phyloP scores from a whole-genome alignment of 495 filamentous ascomycete genomes.

The Daldinia concentrica region DNA sequence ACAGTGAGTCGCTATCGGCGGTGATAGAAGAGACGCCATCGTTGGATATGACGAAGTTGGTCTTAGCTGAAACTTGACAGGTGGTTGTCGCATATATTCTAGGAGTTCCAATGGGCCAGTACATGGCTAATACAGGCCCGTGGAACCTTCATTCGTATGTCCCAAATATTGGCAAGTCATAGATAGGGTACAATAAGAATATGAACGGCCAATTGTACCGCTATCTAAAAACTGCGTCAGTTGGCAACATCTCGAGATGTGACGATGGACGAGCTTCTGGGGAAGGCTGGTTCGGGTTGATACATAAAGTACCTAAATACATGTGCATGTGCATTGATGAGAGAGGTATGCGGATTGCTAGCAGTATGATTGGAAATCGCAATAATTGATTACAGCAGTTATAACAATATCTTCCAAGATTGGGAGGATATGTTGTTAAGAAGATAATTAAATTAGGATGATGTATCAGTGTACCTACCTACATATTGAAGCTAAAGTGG shows the following conservation, averaged over 20 bases:
- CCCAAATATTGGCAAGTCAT: constrained; percentile 22
- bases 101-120: constrained; percentile 95
- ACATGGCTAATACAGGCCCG: constrained; percentile 71
- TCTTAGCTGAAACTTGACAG: constrained; percentile 61
- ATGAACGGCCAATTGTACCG: constrained; percentile 33
- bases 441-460: not conserved
- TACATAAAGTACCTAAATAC: not conserved
- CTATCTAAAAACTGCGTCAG: constrained; percentile 20
- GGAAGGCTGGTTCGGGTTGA: not conserved
- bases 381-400: not conserved
- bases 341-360: not conserved
- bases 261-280: constrained; percentile 16
- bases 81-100: constrained; percentile 80
- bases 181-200: constrained; percentile 11
- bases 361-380: not conserved
- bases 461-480: too few relatives aligned
- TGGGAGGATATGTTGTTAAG: not conserved
- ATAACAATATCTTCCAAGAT: not conserved
- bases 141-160: constrained; percentile 44
- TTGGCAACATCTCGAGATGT: constrained; percentile 31
- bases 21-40: constrained; percentile 50
- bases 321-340: not conserved
- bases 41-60: constrained; percentile 50
- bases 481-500: not conserved
- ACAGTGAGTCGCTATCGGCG: constrained; percentile 49